Evolutionary conservation across 2,329 filamentous ascomycete species (phyloP).

Genomic region (Xylariaceae sp.): DNA sequence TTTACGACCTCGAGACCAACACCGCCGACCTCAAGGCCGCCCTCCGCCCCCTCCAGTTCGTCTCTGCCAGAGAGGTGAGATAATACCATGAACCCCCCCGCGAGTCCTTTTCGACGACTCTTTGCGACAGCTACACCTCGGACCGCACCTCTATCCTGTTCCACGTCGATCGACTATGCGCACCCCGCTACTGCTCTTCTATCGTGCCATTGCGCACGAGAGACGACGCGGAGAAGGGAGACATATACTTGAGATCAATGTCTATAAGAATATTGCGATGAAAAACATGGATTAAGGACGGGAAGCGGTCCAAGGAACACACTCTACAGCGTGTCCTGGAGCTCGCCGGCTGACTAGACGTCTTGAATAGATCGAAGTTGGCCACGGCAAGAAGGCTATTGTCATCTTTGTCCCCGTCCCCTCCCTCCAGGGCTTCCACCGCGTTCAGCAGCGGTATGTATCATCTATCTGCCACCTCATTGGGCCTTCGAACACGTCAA

Average conservation of each 20-base stretch:
- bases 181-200: slow-evolving; percentile 19
- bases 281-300: slow-evolving; percentile 60
- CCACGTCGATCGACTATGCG: slow-evolving; percentile 20
- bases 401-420: slow-evolving; percentile 99
- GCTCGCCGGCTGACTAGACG: slow-evolving; percentile 71
- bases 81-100: slow-evolving; percentile 45
- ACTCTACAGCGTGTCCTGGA: slow-evolving; percentile 51
- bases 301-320: slow-evolving; percentile 69
- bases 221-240: slow-evolving; percentile 19
- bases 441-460: slow-evolving; percentile 97
- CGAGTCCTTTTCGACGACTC: too few relatives aligned
- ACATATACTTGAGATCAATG: slow-evolving; percentile 17
- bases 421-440: slow-evolving; percentile 97
- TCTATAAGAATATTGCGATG: slow-evolving; percentile 18
- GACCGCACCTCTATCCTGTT: slow-evolving; percentile 27
- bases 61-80: slow-evolving; percentile 94
- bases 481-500: background rate
- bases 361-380: slow-evolving; percentile 92
- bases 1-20: slow-evolving; percentile 99
- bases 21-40: slow-evolving; percentile 95
- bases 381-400: slow-evolving; percentile 99
- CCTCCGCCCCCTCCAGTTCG: slow-evolving; percentile 96
- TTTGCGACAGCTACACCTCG: slow-evolving; percentile 13
- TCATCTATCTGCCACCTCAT: background rate
- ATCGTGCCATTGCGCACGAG: slow-evolving; percentile 10